Evolutionary conservation across 2,329 filamentous ascomycete species (phyloP), one percentile per base, ranked within the genome.

Genomic region (Aspergillus sp.): DNA sequence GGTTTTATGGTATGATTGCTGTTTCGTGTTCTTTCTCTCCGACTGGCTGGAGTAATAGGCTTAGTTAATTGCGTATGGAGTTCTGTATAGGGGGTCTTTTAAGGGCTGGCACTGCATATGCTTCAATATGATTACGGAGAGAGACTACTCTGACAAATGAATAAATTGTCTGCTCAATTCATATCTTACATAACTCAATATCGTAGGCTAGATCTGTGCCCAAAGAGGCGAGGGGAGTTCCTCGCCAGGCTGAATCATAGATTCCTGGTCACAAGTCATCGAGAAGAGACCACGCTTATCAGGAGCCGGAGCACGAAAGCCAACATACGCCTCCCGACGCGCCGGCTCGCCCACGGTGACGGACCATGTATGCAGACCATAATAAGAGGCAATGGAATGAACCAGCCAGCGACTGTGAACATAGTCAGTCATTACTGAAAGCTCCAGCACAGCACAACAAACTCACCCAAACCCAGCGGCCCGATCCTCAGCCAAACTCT

Each of bases 371-470:
- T 82, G 79, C 47, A 96, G 77, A 40, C 89, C 90, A 63, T 97
- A 97, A 66, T 97, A 97, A 36, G 85, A 81, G 7, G 88, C 91
- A 52, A 97, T 90, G 48, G 87, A 86, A 67, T 97, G 90, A 1
- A 94, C 88, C 45, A 97, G 79, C 86, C 90, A 97, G 53, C 91
- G 86, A 55, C 86, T 91, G 51, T 42, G 29, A 49, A 12, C 9
- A 46, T 60, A 47, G 57, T 57, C 28, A 50, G 41, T 44, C 30
- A 19, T 29, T 46, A 49, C 40, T 19, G 19, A 19, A 19, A 19
- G 19, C 19, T 2, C 19, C 19, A 19, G 19, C 19, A 19, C 19
- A 19, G 19, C 19, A 19, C 19, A 19, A 19, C 19, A 19, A 19
- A 78, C 83, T 60, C 70, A 91, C 83, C 87, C 89, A 72, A 95